Evolutionary conservation across 139 green algal genomes (phyloP).

Genomic region (Medakamo hakoo): DNA sequence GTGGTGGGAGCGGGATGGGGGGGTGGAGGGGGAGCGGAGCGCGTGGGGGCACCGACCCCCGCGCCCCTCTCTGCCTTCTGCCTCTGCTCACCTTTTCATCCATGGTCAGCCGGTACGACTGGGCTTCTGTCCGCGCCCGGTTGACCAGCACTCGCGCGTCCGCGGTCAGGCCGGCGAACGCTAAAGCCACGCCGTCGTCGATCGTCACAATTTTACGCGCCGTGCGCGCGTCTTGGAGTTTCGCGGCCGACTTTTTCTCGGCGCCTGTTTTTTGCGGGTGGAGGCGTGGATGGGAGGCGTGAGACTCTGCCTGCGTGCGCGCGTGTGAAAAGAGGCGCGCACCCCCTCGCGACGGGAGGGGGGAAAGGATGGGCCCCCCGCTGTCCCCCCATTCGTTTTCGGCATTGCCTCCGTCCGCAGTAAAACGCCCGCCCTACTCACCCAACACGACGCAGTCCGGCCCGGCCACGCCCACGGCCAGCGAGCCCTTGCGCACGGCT

Average conservation of each 20-base stretch:
- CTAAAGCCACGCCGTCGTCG: slow-evolving; percentile 92
- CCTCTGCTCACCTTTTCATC: background rate
- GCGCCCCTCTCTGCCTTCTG: background rate
- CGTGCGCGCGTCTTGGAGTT: slow-evolving; percentile 86
- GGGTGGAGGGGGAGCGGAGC: too few relatives aligned
- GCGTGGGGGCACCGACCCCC: background rate
- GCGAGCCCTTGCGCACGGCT: slow-evolving; percentile 82
- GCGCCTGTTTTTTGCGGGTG: slow-evolving; percentile 35
- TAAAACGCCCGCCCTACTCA: slow-evolving; percentile 6
- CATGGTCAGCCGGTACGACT: slow-evolving; percentile 40
- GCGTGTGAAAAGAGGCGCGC: too few relatives aligned
- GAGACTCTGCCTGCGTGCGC: background rate
- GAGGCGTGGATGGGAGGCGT: background rate
- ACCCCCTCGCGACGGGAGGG: too few relatives aligned
- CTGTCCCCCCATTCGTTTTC: too few relatives aligned
- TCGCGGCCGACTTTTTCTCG: slow-evolving; percentile 90
- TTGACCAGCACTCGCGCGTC: slow-evolving; percentile 94
- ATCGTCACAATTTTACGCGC: slow-evolving; percentile 93
- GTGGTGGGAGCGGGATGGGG: too few relatives aligned
- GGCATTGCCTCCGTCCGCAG: background rate
- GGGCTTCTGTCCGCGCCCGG: slow-evolving; percentile 73
- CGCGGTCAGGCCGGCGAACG: slow-evolving; percentile 90
- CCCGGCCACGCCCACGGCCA: slow-evolving; percentile 85
- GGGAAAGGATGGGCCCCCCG: too few relatives aligned
- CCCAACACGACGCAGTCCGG: slow-evolving; percentile 79